phyloP scores from a whole-genome alignment of 345 rosid species.

The Kandelia obovata region DNA sequence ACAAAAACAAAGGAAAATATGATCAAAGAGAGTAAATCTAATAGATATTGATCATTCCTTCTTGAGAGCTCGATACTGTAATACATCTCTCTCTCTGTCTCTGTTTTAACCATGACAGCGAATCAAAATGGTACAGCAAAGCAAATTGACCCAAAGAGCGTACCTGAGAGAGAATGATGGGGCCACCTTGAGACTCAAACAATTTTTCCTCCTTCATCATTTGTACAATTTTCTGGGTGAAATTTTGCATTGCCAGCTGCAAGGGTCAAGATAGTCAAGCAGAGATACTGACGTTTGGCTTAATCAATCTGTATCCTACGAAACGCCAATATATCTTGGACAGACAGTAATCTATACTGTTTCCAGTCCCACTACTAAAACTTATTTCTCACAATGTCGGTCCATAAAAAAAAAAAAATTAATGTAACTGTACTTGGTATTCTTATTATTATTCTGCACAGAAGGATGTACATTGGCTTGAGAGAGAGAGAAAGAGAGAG shows the following conservation, averaged over 20 bases:
- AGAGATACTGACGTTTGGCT: not conserved
- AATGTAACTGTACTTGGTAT: not conserved
- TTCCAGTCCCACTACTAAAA: too few relatives aligned
- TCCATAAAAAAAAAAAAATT: too few relatives aligned
- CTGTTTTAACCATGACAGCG: not conserved
- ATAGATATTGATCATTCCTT: not conserved
- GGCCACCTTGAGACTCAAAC: constrained; percentile 46
- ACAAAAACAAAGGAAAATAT: not conserved
- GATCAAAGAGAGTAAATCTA: not conserved
- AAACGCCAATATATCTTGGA: not conserved
- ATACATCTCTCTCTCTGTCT: too few relatives aligned
- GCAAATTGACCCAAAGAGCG: not conserved
- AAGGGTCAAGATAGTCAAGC: not conserved
- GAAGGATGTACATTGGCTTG: not conserved
- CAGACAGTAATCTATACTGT: too few relatives aligned
- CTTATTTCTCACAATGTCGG: too few relatives aligned
- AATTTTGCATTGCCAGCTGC: constrained; percentile 38
- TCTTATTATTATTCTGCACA: not conserved
- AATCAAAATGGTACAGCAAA: not conserved
- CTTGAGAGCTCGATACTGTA: too few relatives aligned
- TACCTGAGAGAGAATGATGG: constrained; percentile 47
- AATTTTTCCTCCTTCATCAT: constrained; percentile 39
- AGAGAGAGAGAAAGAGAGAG: not conserved
- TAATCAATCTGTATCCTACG: not conserved
- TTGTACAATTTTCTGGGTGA: constrained; percentile 40